These are phyloP conservation scores for Ormosia emarginata DNA, from an alignment of 306 rosid species.

Conservation along the genomic window DNA sequence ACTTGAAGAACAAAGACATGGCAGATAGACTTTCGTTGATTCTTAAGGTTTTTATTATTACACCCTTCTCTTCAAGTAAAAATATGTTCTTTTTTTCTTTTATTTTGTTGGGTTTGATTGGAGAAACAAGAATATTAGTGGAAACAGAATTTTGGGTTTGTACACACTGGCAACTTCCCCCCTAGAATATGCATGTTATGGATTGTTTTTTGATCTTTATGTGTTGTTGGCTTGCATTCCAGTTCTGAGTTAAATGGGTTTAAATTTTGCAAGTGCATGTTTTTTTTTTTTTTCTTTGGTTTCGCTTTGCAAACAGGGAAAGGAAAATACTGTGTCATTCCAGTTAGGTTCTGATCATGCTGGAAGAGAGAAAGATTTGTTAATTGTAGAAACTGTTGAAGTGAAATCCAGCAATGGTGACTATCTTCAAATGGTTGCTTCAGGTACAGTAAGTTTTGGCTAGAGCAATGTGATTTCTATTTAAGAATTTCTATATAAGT, in stretches of 20 bases:
- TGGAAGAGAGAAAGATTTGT: background rate
- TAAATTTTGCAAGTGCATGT: too few relatives aligned
- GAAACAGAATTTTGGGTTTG: too few relatives aligned
- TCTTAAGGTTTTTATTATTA: conserved; percentile 23
- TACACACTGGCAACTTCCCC: too few relatives aligned
- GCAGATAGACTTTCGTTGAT: conserved; percentile 33
- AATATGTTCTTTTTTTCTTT: background rate
- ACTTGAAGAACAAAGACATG: conserved; percentile 42
- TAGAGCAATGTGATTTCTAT: background rate
- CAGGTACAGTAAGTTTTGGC: background rate
- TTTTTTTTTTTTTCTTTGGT: background rate
- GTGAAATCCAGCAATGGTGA: background rate
- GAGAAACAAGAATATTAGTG: too few relatives aligned
- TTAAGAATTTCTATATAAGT: background rate
- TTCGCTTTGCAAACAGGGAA: background rate
- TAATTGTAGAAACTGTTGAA: background rate
- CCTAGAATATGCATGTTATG: too few relatives aligned
- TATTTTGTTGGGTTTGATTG: too few relatives aligned
- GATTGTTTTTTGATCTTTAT: background rate
- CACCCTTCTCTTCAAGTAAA: background rate
- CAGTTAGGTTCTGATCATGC: background rate
- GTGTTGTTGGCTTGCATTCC: background rate
- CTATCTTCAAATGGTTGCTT: background rate
- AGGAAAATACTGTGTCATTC: background rate
- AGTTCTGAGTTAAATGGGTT: too few relatives aligned